Evolutionary conservation across 2,329 filamentous ascomycete genomes (phyloP).

Genomic region (Mariannaea sp.): DNA sequence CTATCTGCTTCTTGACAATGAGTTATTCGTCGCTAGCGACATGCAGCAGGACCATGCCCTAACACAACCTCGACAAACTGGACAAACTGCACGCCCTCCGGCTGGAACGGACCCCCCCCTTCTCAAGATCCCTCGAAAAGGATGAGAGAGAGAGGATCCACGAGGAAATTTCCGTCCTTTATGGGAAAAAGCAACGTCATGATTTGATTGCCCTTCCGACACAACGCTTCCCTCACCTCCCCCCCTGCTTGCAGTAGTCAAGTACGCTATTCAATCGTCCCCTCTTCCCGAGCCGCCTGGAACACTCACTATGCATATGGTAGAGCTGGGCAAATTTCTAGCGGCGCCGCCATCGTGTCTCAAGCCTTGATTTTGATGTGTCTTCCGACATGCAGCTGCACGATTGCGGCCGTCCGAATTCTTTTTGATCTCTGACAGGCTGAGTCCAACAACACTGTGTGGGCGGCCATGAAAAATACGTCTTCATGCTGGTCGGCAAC

Average conservation of each 20-base stretch:
- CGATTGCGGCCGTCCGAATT: conserved; percentile 25
- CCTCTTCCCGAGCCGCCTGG: conserved; percentile 29
- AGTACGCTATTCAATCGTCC: conserved; percentile 30
- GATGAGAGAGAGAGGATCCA: conserved; percentile 14
- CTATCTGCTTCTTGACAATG: conserved; percentile 1
- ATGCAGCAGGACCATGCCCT: conserved; percentile 33
- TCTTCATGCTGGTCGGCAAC: conserved; percentile 14
- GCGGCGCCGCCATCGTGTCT: conserved; percentile 13
- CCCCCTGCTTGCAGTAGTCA: conserved; percentile 22
- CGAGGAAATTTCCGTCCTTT: conserved; percentile 20
- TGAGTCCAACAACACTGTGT: conserved; percentile 17
- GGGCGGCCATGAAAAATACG: conserved; percentile 1
- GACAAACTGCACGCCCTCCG: conserved; percentile 21
- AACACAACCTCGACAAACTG: conserved; percentile 24
- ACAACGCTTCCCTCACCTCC: conserved; percentile 2
- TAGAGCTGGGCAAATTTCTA: conserved; percentile 2
- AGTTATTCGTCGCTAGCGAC: conserved; percentile 16
- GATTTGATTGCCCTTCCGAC: neutral
- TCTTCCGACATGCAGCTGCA: conserved; percentile 27
- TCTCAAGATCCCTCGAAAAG: neutral
- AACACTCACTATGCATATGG: conserved; percentile 28
- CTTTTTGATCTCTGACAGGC: conserved; percentile 21
- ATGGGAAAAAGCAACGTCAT: conserved; percentile 33
- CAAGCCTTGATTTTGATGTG: conserved; percentile 16
- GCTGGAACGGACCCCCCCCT: conserved; percentile 10